Percentiles rank a stretch among this genome's conserved stretches.
Conservation (phyloP, 2,329 filamentous ascomycete species). For the Aureobasidium zeae region DNA sequence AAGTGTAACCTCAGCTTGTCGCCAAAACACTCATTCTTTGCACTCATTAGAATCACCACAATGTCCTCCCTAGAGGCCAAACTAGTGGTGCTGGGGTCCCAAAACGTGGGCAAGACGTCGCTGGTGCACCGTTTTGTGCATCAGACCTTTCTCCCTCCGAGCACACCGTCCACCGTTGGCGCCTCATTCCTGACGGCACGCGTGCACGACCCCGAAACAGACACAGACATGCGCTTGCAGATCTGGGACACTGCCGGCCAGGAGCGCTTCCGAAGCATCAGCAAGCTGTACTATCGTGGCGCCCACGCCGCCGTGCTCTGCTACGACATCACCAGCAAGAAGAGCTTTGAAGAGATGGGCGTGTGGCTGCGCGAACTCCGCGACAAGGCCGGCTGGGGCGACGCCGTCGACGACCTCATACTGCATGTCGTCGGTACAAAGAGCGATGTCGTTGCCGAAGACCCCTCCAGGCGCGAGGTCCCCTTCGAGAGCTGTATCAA, state of each 20-base stretch:
- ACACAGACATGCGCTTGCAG: conserved; percentile 80
- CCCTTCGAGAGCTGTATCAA: conserved; percentile 93
- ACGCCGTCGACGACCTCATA: conserved; percentile 62
- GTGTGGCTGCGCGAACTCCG: conserved; percentile 81
- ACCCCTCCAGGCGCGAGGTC: conserved; percentile 69
- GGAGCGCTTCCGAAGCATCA: conserved; percentile 90
- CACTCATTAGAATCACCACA: no score
- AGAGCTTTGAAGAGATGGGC: conserved; percentile 86
- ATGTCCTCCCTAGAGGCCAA: conserved; percentile 69
- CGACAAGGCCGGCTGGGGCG: conserved; percentile 49
- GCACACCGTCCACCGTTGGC: conserved; percentile 40
- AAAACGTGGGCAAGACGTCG: conserved; percentile 72
- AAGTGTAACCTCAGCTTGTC: not conserved
- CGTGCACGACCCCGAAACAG: conserved; percentile 66
- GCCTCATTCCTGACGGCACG: conserved; percentile 55
- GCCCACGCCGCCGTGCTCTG: conserved; percentile 90
- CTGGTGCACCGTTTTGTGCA: conserved; percentile 69
- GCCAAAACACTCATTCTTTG: not conserved
- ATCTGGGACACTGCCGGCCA: conserved; percentile 97
- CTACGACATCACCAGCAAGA: conserved; percentile 83
- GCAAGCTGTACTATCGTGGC: conserved; percentile 89
- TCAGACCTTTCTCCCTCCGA: conserved; percentile 55
- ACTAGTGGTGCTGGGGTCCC: conserved; percentile 69
- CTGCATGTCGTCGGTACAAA: conserved; percentile 95
- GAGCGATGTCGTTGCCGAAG: conserved; percentile 77